Percentiles rank a stretch among this genome's conserved stretches.
These are phyloP conservation scores for Populus davidiana DNA, from an alignment of 345 rosid genomes.

Conservation along the genomic window DNA sequence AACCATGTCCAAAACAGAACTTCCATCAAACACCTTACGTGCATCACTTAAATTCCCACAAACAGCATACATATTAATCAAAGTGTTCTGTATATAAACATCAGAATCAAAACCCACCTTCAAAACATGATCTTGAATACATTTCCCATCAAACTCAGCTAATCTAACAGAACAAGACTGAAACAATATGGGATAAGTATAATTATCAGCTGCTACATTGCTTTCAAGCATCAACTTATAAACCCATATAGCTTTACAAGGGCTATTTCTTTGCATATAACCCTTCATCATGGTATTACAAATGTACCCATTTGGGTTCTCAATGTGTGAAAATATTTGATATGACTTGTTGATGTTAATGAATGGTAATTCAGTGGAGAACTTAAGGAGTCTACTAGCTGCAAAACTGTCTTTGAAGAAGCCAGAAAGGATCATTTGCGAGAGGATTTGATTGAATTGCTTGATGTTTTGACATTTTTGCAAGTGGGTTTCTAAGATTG, in stretches of 20 bases:
- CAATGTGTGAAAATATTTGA: slow-evolving; percentile 33
- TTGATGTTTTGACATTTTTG: slow-evolving; percentile 34
- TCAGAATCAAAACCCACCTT: slow-evolving; percentile 45
- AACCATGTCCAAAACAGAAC: slow-evolving; percentile 43
- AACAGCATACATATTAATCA: slow-evolving; percentile 47
- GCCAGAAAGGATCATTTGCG: slow-evolving; percentile 50
- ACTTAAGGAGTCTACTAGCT: slow-evolving; percentile 44
- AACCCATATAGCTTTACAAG: slow-evolving; percentile 29
- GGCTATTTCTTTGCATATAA: slow-evolving; percentile 26
- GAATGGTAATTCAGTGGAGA: slow-evolving; percentile 40
- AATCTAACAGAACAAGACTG: slow-evolving; percentile 43
- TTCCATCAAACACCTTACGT: slow-evolving; percentile 47
- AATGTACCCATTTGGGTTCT: slow-evolving; percentile 46
- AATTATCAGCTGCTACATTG: slow-evolving; percentile 38
- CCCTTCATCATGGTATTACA: slow-evolving; percentile 56
- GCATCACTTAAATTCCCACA: slow-evolving; percentile 41
- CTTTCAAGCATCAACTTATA: slow-evolving; percentile 45
- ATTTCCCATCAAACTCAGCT: slow-evolving; percentile 39
- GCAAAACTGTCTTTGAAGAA: slow-evolving; percentile 44
- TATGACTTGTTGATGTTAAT: slow-evolving; percentile 30
- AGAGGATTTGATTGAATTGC: slow-evolving; percentile 50
- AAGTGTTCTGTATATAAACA: slow-evolving; percentile 47
- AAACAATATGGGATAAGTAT: slow-evolving; percentile 47
- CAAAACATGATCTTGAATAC: slow-evolving; percentile 43
- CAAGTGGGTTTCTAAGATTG: slow-evolving; percentile 36